Base-by-base conservation (phyloP, 768 basidiomycete genomes). In the Mycena crocata region DNA sequence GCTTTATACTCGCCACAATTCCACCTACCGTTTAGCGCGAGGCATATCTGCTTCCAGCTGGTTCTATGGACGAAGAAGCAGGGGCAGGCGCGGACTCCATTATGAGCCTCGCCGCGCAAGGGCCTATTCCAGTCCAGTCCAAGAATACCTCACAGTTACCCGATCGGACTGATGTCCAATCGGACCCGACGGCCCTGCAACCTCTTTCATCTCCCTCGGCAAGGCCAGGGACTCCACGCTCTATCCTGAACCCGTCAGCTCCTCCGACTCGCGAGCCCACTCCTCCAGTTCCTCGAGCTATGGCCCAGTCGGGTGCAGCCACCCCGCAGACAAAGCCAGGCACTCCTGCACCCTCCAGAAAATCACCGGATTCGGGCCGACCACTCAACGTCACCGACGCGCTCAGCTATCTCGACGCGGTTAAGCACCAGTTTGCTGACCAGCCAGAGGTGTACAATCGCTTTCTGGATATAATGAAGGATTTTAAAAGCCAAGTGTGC, bases 381-480 rank as follows among this genome's bases (percentile, higher is more conserved):
- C 93, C 93, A 35, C 84, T 97, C 76, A 96, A 97, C 75, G 95
- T 97, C 71, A 92, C 93, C 40, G 95, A 98, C 80, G 95, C 95
- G 34, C 86, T 98, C 78, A 91, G 90, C 74, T 98, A 98, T 74
- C 89, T 98, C 71, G 95, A 98, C 77, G 93, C 94, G 30, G 95
- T 98, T 82, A 98, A 97, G 83, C 85, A 88, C 45, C 93, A 95
- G 81, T 98, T 97, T 77, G 85, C 89, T 49, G 91, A 94, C 76
- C 90, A 90, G 77, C 95, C 95, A 23, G 94, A 96, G 73, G 95
- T 97, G 30, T 98, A 98, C 84, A 97, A 98, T 77, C 87, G 91
- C 70, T 95, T 96, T 75, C 79, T 96, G 79, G 95, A 97, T 77
- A 96, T 98, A 75, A 98, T 98, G 98, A 98, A 98, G 84, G 96